Base-by-base conservation (phyloP, 768 basidiomycete species). In the Macrolepiota albuminosa region DNA sequence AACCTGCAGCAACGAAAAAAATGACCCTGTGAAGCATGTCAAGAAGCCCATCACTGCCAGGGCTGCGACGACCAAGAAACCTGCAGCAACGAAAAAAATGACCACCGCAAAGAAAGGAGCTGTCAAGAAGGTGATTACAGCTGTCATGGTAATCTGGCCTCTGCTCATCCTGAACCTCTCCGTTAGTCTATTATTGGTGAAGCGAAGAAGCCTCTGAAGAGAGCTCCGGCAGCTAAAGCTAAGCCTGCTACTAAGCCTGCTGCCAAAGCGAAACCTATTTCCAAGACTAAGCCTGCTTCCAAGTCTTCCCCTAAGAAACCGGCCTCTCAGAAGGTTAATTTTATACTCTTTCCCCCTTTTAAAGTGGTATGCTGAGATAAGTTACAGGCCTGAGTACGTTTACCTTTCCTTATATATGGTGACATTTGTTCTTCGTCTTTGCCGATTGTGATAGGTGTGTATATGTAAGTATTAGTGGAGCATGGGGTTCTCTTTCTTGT, bases 41-140 rank as follows among this genome's bases (percentile, higher is more conserved):
- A 59, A 58, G 54, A 71, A 70, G 66, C 67, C 67, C 4, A 55
- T 56, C 9, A 54, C 66, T 33, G 68, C 68, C 59, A 75, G 70
- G 60, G 58, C 66, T 8, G 58, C 68, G 6, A 33, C 65, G 54
- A 54, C 66, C n/a, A 74, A 71, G 65, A 71, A 70, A 54, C 33
- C 65, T n/a, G 40, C 65, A 11, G 47, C 59, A 2, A 31, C 66
- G 13, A 72, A 69, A 66, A 76, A 75, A 40, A 58, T 64, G 8
- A 60, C 73, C 3, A 59, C 78, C 26, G 71, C 75, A 42, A 81
- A 76, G 71, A 79, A 79, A 58, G 82, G 78, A 48, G 54, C 75
- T 3, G 80, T 78, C 8, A 88, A 88, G 81, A 88, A 87, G 81
- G 87, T 85, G 47, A 40, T 64, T 61, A 0, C 24, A 18, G 16